These are phyloP conservation scores for Chiua sp. DNA, from an alignment of 1,284 basidiomycete genomes.

Conservation along the genomic window DNA sequence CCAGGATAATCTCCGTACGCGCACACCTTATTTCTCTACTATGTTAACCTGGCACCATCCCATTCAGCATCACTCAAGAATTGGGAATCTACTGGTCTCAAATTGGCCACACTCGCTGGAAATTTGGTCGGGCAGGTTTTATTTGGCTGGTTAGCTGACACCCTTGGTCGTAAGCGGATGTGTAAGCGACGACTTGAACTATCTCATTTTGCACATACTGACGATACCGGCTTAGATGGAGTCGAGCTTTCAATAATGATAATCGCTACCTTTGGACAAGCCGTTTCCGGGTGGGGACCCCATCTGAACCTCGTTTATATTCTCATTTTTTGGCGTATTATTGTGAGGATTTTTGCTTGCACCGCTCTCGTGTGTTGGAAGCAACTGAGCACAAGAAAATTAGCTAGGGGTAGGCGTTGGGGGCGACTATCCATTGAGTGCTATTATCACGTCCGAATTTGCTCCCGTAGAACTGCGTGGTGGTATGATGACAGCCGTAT, in stretches of 20 bases:
- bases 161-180: conserved; percentile 52
- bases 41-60: neutral
- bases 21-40: neutral
- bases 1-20: neutral
- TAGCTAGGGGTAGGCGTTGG: conserved; percentile 59
- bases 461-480: conserved; percentile 60
- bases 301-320: conserved; percentile 59
- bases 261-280: conserved; percentile 50
- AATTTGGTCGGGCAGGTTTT: conserved; percentile 63
- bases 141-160: conserved; percentile 60
- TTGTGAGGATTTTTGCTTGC: conserved; percentile 33
- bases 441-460: conserved; percentile 60
- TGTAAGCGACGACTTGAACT: conserved; percentile 8
- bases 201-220: neutral
- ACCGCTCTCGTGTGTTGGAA: neutral
- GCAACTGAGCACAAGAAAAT: conserved; percentile 12
- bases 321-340: conserved; percentile 58
- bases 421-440: conserved; percentile 56
- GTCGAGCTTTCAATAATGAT: conserved; percentile 60
- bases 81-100: conserved; percentile 74
- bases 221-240: conserved; percentile 47
- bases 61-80: conserved; percentile 40
- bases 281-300: conserved; percentile 52
- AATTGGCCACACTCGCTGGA: conserved; percentile 69
- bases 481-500: conserved; percentile 57